Conservation (phyloP, 169 alveolate genomes). For the Theileria sp. region DNA sequence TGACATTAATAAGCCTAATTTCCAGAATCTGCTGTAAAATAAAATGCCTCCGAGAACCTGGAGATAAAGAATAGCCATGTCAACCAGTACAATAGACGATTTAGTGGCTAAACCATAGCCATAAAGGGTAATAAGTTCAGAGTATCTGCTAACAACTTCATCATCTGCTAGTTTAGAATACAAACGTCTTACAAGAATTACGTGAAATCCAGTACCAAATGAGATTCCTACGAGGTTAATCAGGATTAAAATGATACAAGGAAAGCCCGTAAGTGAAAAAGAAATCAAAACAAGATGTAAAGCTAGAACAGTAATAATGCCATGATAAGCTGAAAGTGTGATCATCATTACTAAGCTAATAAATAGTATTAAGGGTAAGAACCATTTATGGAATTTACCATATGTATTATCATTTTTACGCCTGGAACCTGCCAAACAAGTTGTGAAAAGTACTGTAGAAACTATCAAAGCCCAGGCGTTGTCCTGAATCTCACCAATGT, state of each 20-base stretch:
- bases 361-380: conserved; percentile 37
- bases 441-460: conserved; percentile 15
- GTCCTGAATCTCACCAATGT: conserved; percentile 23
- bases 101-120: conserved; percentile 16
- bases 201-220: conserved; percentile 46
- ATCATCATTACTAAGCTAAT: conserved; percentile 28
- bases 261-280: conserved; percentile 58
- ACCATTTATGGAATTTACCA: conserved; percentile 18
- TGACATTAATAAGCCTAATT: conserved; percentile 41
- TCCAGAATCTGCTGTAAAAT: conserved; percentile 32
- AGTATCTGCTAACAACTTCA: not conserved
- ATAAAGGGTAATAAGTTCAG: not conserved
- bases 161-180: not conserved
- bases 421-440: conserved; percentile 25
- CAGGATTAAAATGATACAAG: conserved; percentile 14
- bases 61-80: conserved; percentile 17
- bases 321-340: conserved; percentile 55
- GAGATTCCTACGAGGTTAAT: conserved; percentile 2
- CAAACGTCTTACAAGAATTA: conserved; percentile 1
- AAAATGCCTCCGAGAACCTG: conserved; percentile 36
- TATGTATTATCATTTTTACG: conserved; percentile 12
- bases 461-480: conserved; percentile 51
- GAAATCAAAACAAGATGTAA: conserved; percentile 47
- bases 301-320: conserved; percentile 31
- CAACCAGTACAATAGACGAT: conserved; percentile 12